Evolutionary conservation across 148 eudicot genomes (phyloP).

Genomic region (Camellia granthamiana): DNA sequence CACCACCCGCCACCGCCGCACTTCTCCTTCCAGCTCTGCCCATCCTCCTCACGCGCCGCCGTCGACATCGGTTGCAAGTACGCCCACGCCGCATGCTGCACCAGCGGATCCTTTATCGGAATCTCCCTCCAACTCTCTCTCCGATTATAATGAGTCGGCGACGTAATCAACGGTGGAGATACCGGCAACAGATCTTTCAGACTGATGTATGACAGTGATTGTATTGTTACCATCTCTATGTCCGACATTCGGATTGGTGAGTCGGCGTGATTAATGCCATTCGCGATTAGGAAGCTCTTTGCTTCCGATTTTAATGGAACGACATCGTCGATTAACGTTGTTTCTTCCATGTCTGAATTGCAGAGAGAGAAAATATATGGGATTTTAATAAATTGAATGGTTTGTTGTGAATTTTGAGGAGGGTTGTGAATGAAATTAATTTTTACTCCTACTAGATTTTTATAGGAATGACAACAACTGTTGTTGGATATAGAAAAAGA

Average conservation of each 20-base stretch:
- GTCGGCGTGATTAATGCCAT: neutral
- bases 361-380: neutral
- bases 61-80: constrained; percentile 33
- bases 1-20: neutral
- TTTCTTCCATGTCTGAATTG: constrained; percentile 7
- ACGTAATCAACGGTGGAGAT: constrained; percentile 7
- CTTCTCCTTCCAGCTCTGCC: constrained; percentile 18
- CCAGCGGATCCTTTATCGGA: constrained; percentile 35
- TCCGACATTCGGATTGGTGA: neutral
- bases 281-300: neutral
- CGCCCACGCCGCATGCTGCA: constrained; percentile 51
- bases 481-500: no score
- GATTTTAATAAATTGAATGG: no score
- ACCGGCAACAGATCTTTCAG: constrained; percentile 29
- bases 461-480: no score
- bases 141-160: constrained; percentile 1
- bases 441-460: no score
- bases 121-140: constrained; percentile 41
- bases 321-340: neutral
- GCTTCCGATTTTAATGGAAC: neutral
- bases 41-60: constrained; percentile 18
- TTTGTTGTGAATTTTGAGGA: neutral
- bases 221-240: constrained; percentile 25
- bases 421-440: neutral
- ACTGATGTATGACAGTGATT: constrained; percentile 26